Evolutionary conservation across 495 filamentous ascomycete species (phyloP).

Genomic region (Xylaria sp.): DNA sequence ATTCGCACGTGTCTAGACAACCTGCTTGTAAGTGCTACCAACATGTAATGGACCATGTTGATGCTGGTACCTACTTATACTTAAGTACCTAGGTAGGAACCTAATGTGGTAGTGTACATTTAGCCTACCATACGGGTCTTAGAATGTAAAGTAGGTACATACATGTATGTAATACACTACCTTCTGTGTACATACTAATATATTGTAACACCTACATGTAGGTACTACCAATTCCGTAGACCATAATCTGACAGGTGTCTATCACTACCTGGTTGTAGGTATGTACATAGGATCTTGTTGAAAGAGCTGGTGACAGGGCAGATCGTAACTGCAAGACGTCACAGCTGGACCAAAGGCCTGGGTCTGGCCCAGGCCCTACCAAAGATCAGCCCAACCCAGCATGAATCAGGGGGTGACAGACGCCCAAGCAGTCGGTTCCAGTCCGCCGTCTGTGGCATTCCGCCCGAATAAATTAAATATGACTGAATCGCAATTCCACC

Average conservation of each 20-base stretch:
- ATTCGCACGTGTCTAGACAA: neutral
- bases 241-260: neutral
- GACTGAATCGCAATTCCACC: slow-evolving; percentile 22
- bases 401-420: slow-evolving; percentile 12
- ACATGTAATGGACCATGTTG: no score
- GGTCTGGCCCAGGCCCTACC: neutral
- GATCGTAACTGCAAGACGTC: slow-evolving; percentile 2
- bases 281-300: no score
- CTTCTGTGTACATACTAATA: no score
- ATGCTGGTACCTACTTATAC: no score
- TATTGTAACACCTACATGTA: neutral
- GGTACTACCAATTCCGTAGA: no score
- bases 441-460: neutral
- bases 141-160: no score
- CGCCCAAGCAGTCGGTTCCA: slow-evolving; percentile 16
- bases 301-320: neutral
- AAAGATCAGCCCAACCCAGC: neutral
- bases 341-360: slow-evolving; percentile 13
- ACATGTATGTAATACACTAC: no score
- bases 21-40: no score
- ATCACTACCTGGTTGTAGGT: neutral
- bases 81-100: no score
- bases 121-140: no score
- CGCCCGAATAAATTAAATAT: neutral
- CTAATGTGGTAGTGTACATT: no score